Evolutionary conservation across 805 yeast species (phyloP), one percentile per base, ranked within the genome.

Genomic region (Sugiyamaella smithiae): DNA sequence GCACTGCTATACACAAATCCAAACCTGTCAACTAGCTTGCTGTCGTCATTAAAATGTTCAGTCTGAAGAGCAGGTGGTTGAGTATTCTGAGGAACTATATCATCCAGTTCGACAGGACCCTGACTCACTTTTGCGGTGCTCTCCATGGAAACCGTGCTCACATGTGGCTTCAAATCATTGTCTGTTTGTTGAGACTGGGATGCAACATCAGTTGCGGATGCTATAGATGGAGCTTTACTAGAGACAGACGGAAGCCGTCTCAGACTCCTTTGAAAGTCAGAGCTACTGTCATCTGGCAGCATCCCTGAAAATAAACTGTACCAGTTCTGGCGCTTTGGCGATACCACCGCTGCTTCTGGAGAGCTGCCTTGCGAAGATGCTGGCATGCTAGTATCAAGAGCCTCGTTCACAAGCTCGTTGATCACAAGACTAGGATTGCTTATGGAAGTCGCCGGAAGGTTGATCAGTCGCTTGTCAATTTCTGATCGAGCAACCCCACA

Each of bases 101-200:
- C 57, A 20, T 72, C 75, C 59, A 76, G 64, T 54, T 76, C 81
- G 29, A 76, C 69, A 0, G 79, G 78, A 1, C 61, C 69, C 44
- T 35, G 38, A 19, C 38, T 35, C 20, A 35, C 22, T 14, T 14
- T n/a, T 4, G 33, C 33, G 8, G 33, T n/a, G 16, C 16, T 6
- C 16, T 29, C 33, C 33, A 29, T 4, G 16, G 33, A 29, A 5
- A 29, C 33, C 12, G 33, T n/a, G 33, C 33, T 29, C 5, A 29
- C 33, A n/a, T 29, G 33, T 7, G 33, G 16, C 8, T 29, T n/a
- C 33, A 29, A 16, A 3, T 29, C 33, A 6, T 16, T 29, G 33
- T 29, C 33, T 6, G 7, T 16, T n/a, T n/a, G n/a, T n/a, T n/a
- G n/a, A n/a, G n/a, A n/a, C n/a, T n/a, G n/a, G 5, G 33, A n/a